Evolutionary conservation across 106 monocot species (phyloP), one percentile per base, ranked within the genome.

Genomic region (Iris macrosiphon): DNA sequence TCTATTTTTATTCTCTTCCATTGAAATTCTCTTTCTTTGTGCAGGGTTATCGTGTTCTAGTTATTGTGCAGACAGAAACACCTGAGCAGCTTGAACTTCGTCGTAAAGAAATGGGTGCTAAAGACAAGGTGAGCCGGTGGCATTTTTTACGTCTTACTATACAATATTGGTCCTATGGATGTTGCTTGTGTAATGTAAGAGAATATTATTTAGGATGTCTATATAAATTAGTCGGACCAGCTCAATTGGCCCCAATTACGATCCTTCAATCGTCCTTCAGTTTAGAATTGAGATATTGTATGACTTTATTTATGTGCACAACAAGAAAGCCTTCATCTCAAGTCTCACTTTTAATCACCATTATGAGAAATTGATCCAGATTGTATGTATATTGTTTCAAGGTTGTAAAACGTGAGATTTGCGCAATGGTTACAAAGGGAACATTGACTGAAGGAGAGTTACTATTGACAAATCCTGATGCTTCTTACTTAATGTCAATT

Each of bases 391-490:
- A 7, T 42, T 53, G 1, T 65, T 59, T 68, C 9, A 85, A 98
- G 96, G 96, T 90, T 64, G 96, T 98, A 38, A 98, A 82, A 70
- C 89, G 96, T 47, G 90, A 98, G 83, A 80, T 98, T 66, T 98
- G 96, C 90, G 96, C 90, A 21, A 60, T 90, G 45, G 86, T 98
- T 31, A 80, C 90, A 44, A 90, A 87, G 67, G 96, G 96, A 64
- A 98, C 96, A 38, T 64, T 98, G 44, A 78, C 63, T 48, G 96
- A 98, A 18, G 96, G 89, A 45, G 90, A 98, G 44, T 49, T 65
- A 23, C 66, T 87, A 10, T 69, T 79, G 34, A 65, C 61, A 61
- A 77, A 80, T 62, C 83, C 96, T 57, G 83, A 90, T 66, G 43
- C 79, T 46, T 83, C 90, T 42, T 98, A 87, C 48, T 41, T 98